Base-by-base conservation (phyloP, 108 stramenopile species). In the Conticribra guillardii region DNA sequence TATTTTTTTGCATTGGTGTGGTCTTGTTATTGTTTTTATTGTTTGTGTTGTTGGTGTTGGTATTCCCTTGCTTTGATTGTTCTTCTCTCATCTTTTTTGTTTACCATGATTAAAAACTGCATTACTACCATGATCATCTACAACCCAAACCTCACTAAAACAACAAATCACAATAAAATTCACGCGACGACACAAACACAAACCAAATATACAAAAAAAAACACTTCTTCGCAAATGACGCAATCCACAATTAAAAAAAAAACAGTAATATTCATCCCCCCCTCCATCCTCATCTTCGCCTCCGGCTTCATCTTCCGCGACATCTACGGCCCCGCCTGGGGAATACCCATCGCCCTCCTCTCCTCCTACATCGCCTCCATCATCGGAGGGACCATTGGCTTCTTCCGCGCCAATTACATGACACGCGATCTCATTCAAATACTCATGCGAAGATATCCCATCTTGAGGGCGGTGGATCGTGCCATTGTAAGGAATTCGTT, bases 401-500 rank as follows among this genome's bases (percentile, higher is more conserved):
- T 74, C 53, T n/a, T 44, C 18, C 56, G 72, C 19, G 77, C 77
- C 28, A 27, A 63, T 8, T 79, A 73, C 59, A 67, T 79, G 73
- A 79, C 65, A 1, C 34, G 77, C 0, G 77, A 79, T 60, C 30
- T 79, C 24, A 57, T 79, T 22, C 53, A 73, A 31, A 53, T 79
- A 24, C 22, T 79, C 23, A 62, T 74, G 65, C 24, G 66, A 33
- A 15, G 77, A n/a, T 79, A 79, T 54, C 72, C 72, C 0, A 54
- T 79, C 11, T 37, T 79, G 11, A 23, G 72, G 2, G 77, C 77
- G 2, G 73, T 79, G 9, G 77, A 79, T 58, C 48, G 54, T 3
- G 77, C 77, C 3, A 57, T 79, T 26, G 59, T 74, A 0, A 30
- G 49, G 11, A 74, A 73, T 60, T 73, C 72, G 4, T 26, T 79